phyloP scores from a whole-genome alignment of 2,329 filamentous ascomycete species.

The Westerdykella aurantiaca region DNA sequence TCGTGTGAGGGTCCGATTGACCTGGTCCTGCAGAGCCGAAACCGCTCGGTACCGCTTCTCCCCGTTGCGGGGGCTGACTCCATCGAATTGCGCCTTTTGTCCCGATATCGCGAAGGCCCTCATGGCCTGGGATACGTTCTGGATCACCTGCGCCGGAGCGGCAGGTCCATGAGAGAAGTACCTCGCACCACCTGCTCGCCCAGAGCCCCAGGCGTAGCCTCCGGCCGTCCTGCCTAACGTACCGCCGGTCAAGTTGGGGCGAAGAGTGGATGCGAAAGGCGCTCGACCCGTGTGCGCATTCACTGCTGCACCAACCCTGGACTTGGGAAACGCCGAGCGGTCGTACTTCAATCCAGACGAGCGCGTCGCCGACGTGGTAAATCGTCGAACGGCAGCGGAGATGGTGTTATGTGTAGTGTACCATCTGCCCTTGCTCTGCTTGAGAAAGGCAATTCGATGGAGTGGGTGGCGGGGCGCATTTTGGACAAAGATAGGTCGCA shows the following conservation, averaged over 20 bases:
- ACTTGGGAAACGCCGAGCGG: constrained; percentile 51
- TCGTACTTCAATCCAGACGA: constrained; percentile 42
- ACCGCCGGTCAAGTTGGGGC: constrained; percentile 87
- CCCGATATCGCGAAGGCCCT: constrained; percentile 90
- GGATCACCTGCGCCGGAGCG: constrained; percentile 80
- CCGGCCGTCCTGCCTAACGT: constrained; percentile 78
- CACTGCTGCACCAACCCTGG: constrained; percentile 51
- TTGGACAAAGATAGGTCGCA: constrained; percentile 57
- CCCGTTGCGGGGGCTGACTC: constrained; percentile 60
- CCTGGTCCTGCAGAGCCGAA: constrained; percentile 67
- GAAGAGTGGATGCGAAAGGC: constrained; percentile 81
- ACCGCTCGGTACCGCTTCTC: constrained; percentile 75
- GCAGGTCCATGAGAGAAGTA: constrained; percentile 89
- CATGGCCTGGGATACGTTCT: constrained; percentile 91
- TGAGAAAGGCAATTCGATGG: constrained; percentile 57
- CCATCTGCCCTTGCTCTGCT: constrained; percentile 58
- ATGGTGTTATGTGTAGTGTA: constrained; percentile 53
- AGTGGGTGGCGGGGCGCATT: constrained; percentile 53
- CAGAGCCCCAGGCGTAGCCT: constrained; percentile 74
- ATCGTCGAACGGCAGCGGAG: constrained; percentile 44
- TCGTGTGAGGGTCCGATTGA: constrained; percentile 60
- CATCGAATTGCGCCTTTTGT: constrained; percentile 81
- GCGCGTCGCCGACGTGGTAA: constrained; percentile 45
- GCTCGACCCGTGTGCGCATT: constrained; percentile 65
- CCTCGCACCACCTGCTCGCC: constrained; percentile 63